A percentile compares a stretch with the other conserved stretches of the same genome.
Conservation (phyloP, 768 basidiomycete species). For the Solioccasus polychromus region DNA sequence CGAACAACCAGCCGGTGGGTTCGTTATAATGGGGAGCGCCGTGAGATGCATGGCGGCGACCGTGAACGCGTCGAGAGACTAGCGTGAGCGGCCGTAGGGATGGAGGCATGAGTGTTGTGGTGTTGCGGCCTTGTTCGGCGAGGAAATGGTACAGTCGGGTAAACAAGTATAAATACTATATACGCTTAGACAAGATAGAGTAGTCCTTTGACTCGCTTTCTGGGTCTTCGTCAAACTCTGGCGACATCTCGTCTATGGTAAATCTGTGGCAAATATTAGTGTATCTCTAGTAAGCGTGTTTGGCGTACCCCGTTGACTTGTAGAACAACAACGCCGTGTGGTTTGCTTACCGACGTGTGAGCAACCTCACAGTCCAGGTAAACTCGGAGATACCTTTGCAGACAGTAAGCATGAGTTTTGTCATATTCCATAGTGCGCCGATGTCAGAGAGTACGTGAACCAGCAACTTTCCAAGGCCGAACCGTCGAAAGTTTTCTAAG, state of each 20-base stretch:
- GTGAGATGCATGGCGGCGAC: slow-evolving; percentile 62
- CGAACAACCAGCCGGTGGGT: slow-evolving; percentile 83
- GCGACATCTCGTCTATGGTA: slow-evolving; percentile 49
- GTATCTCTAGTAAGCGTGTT: neutral
- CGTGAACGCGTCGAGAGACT: slow-evolving; percentile 21
- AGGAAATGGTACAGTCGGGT: neutral
- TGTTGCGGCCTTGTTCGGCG: slow-evolving; percentile 4
- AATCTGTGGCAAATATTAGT: slow-evolving; percentile 43
- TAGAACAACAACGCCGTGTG: slow-evolving; percentile 50
- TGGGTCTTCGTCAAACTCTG: slow-evolving; percentile 35
- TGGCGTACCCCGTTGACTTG: slow-evolving; percentile 46
- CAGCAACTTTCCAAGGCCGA: slow-evolving; percentile 59
- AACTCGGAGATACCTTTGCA: slow-evolving; percentile 52
- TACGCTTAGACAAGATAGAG: slow-evolving; percentile 35
- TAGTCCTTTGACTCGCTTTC: slow-evolving; percentile 36
- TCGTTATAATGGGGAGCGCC: slow-evolving; percentile 85
- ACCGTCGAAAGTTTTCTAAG: slow-evolving; percentile 37
- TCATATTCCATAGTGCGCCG: slow-evolving; percentile 53
- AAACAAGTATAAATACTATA: slow-evolving; percentile 29
- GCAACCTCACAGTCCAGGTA: neutral
- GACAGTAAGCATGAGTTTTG: slow-evolving; percentile 72
- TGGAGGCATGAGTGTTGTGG: slow-evolving; percentile 38
- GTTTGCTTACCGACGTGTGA: slow-evolving; percentile 40
- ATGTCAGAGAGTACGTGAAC: slow-evolving; percentile 49
- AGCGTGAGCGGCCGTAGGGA: slow-evolving; percentile 39